phyloP scores from a whole-genome alignment of 208 protist genomes.

The Acanthamoeba triangularis region DNA sequence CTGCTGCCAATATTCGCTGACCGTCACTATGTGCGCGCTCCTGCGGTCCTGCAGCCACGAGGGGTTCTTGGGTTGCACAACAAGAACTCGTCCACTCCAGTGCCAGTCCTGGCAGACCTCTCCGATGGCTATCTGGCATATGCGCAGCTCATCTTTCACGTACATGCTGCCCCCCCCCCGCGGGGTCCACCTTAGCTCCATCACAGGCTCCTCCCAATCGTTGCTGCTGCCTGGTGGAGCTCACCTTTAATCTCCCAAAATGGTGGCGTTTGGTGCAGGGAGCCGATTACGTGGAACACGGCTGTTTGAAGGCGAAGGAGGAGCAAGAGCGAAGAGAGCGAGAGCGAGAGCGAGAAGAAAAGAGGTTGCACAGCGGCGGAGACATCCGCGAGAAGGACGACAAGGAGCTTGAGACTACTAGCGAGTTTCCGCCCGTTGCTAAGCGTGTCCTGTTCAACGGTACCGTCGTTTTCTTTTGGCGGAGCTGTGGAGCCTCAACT shows the following conservation, averaged over 20 bases:
- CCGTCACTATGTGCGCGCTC: background rate
- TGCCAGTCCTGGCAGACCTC: background rate
- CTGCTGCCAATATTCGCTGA: background rate
- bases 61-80: background rate
- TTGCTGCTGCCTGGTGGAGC: background rate
- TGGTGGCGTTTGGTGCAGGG: background rate
- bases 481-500: background rate
- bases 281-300: background rate
- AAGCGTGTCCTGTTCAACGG: conserved; percentile 23
- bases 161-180: background rate
- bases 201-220: too few relatives aligned
- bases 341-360: background rate
- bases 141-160: background rate
- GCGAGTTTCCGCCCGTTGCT: background rate
- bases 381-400: background rate
- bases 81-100: background rate
- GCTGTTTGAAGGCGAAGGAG: background rate
- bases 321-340: background rate
- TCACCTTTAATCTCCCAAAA: background rate
- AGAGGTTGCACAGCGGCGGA: background rate
- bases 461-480: background rate
- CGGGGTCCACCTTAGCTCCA: too few relatives aligned
- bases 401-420: background rate
- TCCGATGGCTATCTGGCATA: conserved; percentile 30
- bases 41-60: background rate